Evolutionary conservation across 768 basidiomycete species (phyloP).

Genomic region (Rhizopogon roseolus): DNA sequence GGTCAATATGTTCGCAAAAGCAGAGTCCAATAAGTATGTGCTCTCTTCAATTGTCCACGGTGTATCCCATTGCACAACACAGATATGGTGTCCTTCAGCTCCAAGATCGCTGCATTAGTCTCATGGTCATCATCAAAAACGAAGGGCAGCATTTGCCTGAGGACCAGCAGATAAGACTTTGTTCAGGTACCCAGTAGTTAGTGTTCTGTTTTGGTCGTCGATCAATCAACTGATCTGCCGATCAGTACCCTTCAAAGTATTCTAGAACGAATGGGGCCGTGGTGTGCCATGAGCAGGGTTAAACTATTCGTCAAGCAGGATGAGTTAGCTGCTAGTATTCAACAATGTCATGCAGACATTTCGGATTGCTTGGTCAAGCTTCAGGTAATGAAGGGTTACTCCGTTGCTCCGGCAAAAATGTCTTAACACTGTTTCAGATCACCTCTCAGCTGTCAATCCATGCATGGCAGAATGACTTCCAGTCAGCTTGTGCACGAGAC

Average conservation of each 20-base stretch:
- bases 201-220: constrained; percentile 5
- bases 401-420: constrained; percentile 6
- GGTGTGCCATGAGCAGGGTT: constrained; percentile 35
- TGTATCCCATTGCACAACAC: background rate
- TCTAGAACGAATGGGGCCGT: constrained; percentile 35
- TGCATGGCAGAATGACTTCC: constrained; percentile 44
- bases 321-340: constrained; percentile 40
- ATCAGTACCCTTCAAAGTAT: constrained; percentile 31
- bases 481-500: constrained; percentile 34
- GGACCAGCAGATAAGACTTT: constrained; percentile 27
- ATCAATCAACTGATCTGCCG: background rate
- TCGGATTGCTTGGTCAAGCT: constrained; percentile 43
- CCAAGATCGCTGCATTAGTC: constrained; percentile 39
- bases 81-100: constrained; percentile 42
- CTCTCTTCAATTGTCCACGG: background rate
- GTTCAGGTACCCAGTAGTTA: constrained; percentile 29
- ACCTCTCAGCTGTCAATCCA: constrained; percentile 40
- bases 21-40: constrained; percentile 42
- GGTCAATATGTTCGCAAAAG: constrained; percentile 42
- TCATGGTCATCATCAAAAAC: constrained; percentile 36
- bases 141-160: constrained; percentile 21
- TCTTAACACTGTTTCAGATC: constrained; percentile 27
- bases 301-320: constrained; percentile 42
- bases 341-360: constrained; percentile 39
- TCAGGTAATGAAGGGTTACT: constrained; percentile 28